These are phyloP conservation scores for Allium sativum DNA, from an alignment of 106 monocot species.

Conservation along the genomic window DNA sequence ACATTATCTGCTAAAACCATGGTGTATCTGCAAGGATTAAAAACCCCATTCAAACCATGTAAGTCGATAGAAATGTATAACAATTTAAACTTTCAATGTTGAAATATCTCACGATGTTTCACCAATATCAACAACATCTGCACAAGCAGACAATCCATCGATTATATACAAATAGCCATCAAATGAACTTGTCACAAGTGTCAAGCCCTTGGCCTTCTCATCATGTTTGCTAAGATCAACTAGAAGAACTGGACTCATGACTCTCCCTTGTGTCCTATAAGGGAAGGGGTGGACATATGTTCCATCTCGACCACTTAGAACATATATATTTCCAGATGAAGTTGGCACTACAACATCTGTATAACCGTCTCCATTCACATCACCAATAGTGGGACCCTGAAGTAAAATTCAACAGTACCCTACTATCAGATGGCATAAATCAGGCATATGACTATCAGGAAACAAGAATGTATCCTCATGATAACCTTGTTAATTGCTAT, in stretches of 20 bases:
- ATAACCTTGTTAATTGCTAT: too few species aligned
- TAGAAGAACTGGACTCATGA: conserved; percentile 86
- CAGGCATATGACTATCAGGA: too few species aligned
- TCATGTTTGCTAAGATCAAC: conserved; percentile 64
- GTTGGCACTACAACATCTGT: conserved; percentile 90
- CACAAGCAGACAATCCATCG: conserved; percentile 85
- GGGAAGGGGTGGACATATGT: conserved; percentile 73
- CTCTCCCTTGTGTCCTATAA: conserved; percentile 76
- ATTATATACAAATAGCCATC: conserved; percentile 97
- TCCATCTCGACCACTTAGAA: conserved; percentile 90
- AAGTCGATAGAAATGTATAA: neutral
- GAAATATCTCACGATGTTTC: conserved; percentile 71
- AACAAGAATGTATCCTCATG: too few species aligned
- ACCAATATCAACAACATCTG: conserved; percentile 97
- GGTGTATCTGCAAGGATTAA: conserved; percentile 53
- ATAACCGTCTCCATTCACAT: conserved; percentile 88
- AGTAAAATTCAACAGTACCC: too few species aligned
- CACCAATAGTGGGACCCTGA: conserved; percentile 90
- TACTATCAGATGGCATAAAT: too few species aligned
- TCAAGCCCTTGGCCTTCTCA: conserved; percentile 61
- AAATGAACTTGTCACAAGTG: conserved; percentile 86
- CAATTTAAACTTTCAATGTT: neutral
- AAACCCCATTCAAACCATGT: conserved; percentile 2
- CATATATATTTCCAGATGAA: conserved; percentile 89
- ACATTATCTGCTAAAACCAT: conserved; percentile 97